A percentile compares a stretch with the other conserved stretches of the same genome.
phyloP scores from a whole-genome alignment of 768 basidiomycete genomes.

The Lentinula sp. region DNA sequence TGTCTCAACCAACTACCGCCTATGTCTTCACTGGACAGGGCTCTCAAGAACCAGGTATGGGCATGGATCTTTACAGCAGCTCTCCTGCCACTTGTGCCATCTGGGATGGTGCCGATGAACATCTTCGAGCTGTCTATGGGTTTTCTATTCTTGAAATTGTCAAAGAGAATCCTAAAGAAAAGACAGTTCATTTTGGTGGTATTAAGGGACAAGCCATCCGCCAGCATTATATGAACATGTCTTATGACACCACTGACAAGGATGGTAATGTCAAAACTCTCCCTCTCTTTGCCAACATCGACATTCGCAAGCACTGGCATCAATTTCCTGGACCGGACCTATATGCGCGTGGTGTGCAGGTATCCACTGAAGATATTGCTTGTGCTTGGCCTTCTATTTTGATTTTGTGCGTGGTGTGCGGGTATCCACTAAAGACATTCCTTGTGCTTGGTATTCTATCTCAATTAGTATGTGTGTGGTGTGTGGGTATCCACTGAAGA shows the following conservation, averaged over 20 bases:
- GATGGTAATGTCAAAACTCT: conserved; percentile 95
- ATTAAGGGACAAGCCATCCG: conserved; percentile 98
- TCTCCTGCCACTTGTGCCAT: conserved; percentile 94
- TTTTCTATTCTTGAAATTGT: conserved; percentile 99
- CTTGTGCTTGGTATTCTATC: too few species aligned
- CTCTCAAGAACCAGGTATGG: conserved; percentile 98
- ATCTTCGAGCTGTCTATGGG: conserved; percentile 91
- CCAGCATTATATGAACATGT: conserved; percentile 99
- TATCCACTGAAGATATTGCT: too few species aligned
- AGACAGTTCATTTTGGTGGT: conserved; percentile 98
- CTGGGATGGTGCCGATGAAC: conserved; percentile 95
- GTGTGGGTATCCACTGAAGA: too few species aligned
- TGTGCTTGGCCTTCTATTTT: too few species aligned
- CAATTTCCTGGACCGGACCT: too few species aligned
- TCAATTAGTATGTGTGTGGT: too few species aligned
- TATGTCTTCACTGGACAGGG: conserved; percentile 99
- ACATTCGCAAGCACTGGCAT: too few species aligned
- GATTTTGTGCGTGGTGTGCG: too few species aligned
- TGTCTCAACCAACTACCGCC: conserved; percentile 85
- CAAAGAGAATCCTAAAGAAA: conserved; percentile 96
- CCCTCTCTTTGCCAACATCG: conserved; percentile 93
- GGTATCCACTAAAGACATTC: too few species aligned
- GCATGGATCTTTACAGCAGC: conserved; percentile 93
- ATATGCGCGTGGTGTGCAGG: too few species aligned
- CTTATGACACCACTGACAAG: conserved; percentile 95